phyloP scores from a whole-genome alignment of 768 basidiomycete species.

The Termitomyces sp. region DNA sequence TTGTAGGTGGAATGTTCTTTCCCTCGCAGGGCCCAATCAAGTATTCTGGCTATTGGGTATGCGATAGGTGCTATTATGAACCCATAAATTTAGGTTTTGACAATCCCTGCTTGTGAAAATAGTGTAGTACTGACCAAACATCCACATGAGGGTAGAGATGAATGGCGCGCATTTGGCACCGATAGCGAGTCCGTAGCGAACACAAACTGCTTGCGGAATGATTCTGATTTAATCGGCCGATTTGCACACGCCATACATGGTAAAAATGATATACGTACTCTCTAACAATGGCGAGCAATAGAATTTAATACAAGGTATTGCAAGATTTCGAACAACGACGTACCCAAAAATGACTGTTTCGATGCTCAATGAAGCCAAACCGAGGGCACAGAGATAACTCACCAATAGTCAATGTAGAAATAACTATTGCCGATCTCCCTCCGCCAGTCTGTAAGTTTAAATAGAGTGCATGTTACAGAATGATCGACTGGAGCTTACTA shows the following conservation, averaged over 20 bases:
- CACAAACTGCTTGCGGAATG: conserved; percentile 70
- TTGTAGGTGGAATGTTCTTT: conserved; percentile 74
- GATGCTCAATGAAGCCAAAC: not conserved
- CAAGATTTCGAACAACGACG: conserved; percentile 12
- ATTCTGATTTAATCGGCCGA: conserved; percentile 24
- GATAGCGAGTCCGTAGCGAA: conserved; percentile 74
- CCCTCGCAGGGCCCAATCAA: conserved; percentile 75
- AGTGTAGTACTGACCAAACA: conserved; percentile 39
- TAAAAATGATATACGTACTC: conserved; percentile 40
- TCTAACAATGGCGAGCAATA: conserved; percentile 36
- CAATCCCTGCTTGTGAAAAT: not conserved
- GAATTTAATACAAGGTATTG: not conserved
- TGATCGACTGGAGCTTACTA: conserved; percentile 32
- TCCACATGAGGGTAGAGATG: conserved; percentile 67
- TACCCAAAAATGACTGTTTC: conserved; percentile 78
- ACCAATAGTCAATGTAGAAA: conserved; percentile 74
- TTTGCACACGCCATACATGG: not conserved
- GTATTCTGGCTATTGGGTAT: conserved; percentile 73
- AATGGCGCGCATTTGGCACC: conserved; percentile 75
- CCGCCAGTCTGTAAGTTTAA: conserved; percentile 37
- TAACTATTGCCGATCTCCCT: conserved; percentile 67
- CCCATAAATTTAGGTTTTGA: conserved; percentile 21
- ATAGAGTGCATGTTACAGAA: not conserved
- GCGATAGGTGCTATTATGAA: conserved; percentile 64
- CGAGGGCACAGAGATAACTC: conserved; percentile 8